These are phyloP conservation scores for Pseudevernia furfuracea DNA, from an alignment of 495 filamentous ascomycete genomes.

Conservation along the genomic window DNA sequence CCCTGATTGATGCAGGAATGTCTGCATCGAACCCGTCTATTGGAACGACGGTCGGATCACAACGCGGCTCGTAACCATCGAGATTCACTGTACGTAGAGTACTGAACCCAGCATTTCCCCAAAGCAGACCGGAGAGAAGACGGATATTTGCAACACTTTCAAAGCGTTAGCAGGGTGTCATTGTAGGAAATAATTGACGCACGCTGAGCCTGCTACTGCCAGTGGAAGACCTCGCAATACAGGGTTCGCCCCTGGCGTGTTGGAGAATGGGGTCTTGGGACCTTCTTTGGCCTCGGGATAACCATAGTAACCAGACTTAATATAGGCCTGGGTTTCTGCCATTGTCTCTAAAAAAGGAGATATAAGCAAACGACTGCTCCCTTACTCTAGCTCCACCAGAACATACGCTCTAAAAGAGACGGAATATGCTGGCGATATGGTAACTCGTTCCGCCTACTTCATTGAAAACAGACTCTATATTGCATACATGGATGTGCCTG, in stretches of 20 bases:
- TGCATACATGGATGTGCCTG: not conserved
- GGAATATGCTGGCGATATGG: not conserved
- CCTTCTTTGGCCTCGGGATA: slow-evolving; percentile 42
- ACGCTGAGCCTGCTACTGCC: slow-evolving; percentile 45
- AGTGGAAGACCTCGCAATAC: slow-evolving; percentile 47
- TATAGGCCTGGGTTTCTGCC: not conserved
- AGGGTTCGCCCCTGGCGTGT: slow-evolving; percentile 45
- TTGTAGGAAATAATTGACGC: slow-evolving; percentile 19
- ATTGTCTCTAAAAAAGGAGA: slow-evolving; percentile 1
- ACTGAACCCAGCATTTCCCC: slow-evolving; percentile 68
- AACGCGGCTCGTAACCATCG: slow-evolving; percentile 53
- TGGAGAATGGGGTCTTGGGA: slow-evolving; percentile 38
- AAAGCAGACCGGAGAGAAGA: slow-evolving; percentile 54
- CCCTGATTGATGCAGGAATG: slow-evolving; percentile 24
- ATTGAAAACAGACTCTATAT: not conserved
- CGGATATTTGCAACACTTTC: slow-evolving; percentile 47
- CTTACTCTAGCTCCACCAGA: not conserved
- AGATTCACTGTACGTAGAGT: slow-evolving; percentile 53
- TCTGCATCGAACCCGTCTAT: slow-evolving; percentile 32
- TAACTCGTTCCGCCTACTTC: not conserved
- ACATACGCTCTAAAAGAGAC: not conserved
- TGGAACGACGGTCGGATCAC: slow-evolving; percentile 81
- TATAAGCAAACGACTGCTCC: not conserved
- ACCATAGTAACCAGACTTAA: slow-evolving; percentile 30
- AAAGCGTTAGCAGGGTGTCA: slow-evolving; percentile 4